phyloP scores from a whole-genome alignment of 2,329 filamentous ascomycete species.

The Trichoderma sp. region DNA sequence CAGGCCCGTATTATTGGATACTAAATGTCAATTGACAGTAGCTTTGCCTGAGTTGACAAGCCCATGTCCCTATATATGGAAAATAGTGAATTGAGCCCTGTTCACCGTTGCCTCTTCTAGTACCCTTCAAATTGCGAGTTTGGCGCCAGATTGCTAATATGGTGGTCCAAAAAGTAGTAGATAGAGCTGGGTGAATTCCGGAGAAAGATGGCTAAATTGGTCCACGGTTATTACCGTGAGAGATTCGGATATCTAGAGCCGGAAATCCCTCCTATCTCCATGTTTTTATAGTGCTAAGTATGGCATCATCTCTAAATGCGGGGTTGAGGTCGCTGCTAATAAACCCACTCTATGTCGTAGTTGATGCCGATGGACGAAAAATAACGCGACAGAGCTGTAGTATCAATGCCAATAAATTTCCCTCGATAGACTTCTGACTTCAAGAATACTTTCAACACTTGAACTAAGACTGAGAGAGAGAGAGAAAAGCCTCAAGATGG shows the following conservation, averaged over 20 bases:
- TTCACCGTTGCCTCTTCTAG: not conserved
- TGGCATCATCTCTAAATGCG: constrained; percentile 13
- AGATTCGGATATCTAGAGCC: not conserved
- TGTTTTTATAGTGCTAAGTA: constrained; percentile 5
- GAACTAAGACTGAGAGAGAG: too few species aligned
- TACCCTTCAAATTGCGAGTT: not conserved
- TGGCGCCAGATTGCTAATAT: not conserved
- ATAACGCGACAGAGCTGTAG: not conserved
- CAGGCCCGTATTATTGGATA: not conserved
- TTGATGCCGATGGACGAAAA: not conserved
- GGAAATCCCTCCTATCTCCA: constrained; percentile 5
- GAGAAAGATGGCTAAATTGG: not conserved
- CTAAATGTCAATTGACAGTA: not conserved
- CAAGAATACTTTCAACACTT: not conserved
- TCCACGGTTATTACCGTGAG: not conserved
- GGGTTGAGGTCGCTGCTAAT: not conserved
- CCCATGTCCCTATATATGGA: not conserved
- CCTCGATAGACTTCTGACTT: not conserved
- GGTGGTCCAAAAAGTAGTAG: not conserved
- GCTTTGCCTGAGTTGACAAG: not conserved
- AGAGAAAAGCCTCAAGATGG: not conserved
- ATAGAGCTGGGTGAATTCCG: not conserved
- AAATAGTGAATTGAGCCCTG: not conserved
- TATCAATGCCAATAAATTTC: not conserved
- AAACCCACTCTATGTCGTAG: not conserved